Evolutionary conservation across 352 stramenopile species (phyloP), one percentile per base, ranked within the genome.

Genomic region (Phytophthora vignae): DNA sequence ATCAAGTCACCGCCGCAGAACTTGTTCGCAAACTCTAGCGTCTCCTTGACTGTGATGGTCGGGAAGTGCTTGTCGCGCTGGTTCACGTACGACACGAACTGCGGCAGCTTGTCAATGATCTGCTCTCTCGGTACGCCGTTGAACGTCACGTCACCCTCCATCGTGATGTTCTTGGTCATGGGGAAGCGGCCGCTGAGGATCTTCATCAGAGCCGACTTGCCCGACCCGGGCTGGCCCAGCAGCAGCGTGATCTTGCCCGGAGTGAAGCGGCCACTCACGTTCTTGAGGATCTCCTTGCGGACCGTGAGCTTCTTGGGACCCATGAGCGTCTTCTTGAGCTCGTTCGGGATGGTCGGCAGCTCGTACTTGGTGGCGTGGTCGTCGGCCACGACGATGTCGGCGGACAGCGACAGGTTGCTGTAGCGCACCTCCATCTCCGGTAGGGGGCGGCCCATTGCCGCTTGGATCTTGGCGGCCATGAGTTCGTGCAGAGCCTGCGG

Each of bases 161-260:
- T 54, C 0, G 36, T 50, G 60, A 81, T 79, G 55, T 81, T 78
- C 58, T 68, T 81, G 14, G 22, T 58, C 49, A 79, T 60, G 0
- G 71, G 75, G 55, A 83, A 83, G 8, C 74, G 76, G 1, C 73
- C 76, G 29, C 60, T 78, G 0, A 83, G 56, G 9, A 81, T 55
- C 52, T 83, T 83, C 71, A 84, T 73, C 3, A 67, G 36, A 5
- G 60, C 60, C 15, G 60, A 67, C 25, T 67, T 67, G 38, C 60
- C 60, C 4, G 60, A 67, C 3, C 60, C 60, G 8, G 60, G 60
- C 11, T 67, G 60, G 2, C 60, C 60, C 19, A 67, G n/a, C 27
- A 67, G 49, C 52, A 60, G 8, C 11, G 60, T 67, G 49, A 67
- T 67, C 36, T 67, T 67, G 17, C 60, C 60, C 7, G 60, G 60